Base-by-base conservation (phyloP, 306 rosid genomes). In the Fagus sylvatica region DNA sequence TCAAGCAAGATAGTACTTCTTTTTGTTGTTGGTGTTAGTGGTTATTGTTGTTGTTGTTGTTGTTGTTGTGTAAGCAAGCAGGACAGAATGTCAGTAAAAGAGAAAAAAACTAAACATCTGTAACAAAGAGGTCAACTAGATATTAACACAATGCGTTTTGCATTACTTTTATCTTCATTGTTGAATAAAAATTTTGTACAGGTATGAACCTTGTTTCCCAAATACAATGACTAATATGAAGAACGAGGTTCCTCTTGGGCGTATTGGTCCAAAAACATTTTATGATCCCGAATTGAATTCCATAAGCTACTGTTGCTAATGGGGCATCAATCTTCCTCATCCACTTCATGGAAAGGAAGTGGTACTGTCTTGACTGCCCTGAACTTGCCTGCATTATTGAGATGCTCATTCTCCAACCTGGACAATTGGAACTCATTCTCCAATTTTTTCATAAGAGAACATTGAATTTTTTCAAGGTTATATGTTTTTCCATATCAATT, bases 371-470 rank as follows among this genome's bases (percentile, higher is more conserved):
- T 87, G 43, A 96, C 99, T 87, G 99, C 99, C 81, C 99, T 96
- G 90, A 96, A 96, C 85, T 96, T 85, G 75, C 99, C 99, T 73
- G 93, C 97, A 87, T 96, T 96, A 84, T 96, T 93, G 66, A 96
- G 96, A 84, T 96, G 99, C 97, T 96, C 99, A 93, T 96, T 93
- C 94, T 96, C 99, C 91, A 96, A 84, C 90, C 99, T 96, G 91
- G 1, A 72, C 53, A 78, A 87, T 76, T 51, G 48, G 48, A 48
- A 69, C n/a, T n/a, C n/a, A n/a, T n/a, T n/a, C n/a, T n/a, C n/a
- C n/a, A 59, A 69, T 53, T 69, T 36, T 12, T 48, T 85, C 30
- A 64, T 81, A 62, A 65, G 66, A 69, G 40, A n/a, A n/a, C 16
- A 68, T 32, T 67, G 62, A 67, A 53, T n/a, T n/a, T n/a, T n/a